Conservation (phyloP, 768 basidiomycete genomes). For the Pisolithus albus region DNA sequence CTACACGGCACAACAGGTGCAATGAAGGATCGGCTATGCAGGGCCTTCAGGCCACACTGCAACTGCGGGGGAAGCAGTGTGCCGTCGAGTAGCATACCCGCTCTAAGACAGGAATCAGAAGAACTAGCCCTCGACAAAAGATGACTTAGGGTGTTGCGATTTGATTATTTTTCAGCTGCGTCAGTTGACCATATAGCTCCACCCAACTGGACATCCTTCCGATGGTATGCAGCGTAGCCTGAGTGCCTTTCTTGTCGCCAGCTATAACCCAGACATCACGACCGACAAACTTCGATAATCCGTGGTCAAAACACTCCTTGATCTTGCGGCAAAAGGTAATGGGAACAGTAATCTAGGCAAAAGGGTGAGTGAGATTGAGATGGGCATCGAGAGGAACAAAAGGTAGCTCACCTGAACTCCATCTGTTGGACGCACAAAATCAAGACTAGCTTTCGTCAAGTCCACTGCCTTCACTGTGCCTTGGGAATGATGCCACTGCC, state of each 20-base stretch:
- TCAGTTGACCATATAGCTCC: background rate
- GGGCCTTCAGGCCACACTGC: background rate
- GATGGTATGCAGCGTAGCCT: background rate
- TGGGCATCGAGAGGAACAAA: too few species aligned
- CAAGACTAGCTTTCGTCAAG: background rate
- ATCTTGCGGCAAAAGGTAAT: too few species aligned
- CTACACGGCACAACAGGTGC: too few species aligned
- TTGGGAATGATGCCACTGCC: background rate
- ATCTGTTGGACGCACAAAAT: background rate
- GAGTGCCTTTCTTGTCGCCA: background rate
- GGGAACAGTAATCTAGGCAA: too few species aligned
- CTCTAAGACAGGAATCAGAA: too few species aligned
- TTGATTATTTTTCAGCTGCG: background rate
- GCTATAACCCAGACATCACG: background rate
- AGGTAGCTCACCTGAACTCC: too few species aligned
- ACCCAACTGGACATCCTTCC: background rate
- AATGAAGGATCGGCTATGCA: background rate
- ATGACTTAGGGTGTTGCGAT: too few species aligned
- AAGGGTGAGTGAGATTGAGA: too few species aligned
- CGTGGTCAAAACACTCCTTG: too few species aligned
- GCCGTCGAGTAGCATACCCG: background rate
- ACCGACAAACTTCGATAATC: background rate
- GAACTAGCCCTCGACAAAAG: too few species aligned
- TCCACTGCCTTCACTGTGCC: background rate
- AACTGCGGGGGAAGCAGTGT: background rate